Base-by-base conservation (phyloP, 1,139 yeast genomes). In the Hemisphaericaspora xylofermentans region DNA sequence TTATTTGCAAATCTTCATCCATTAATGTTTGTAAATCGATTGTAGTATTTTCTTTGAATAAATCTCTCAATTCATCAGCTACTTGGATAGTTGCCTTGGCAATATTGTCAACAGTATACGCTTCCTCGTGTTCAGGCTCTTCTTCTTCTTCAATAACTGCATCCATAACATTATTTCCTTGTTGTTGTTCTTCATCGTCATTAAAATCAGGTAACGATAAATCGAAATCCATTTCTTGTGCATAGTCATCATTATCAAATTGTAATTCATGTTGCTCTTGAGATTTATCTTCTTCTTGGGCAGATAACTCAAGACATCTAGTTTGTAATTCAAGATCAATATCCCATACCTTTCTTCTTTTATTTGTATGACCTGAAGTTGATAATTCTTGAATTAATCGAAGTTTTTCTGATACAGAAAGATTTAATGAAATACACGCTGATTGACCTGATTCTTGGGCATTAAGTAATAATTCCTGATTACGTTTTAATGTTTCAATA, bases 51-150 rank as follows among this genome's bases (percentile, higher is more conserved):
- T 42, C 40, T 5, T 37, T 45, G 38, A 76, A 64, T 21, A 66
- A 54, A 2, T 57, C 56, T 47, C 80, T 67, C 34, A 84, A 60
- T 14, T 73, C 71, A 8, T 60, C 60, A 0, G 88, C 88, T 33
- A 85, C 71, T 48, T 78, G 76, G 5, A 69, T 63, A 0, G 89
- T 80, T 3, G 81, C 65, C 49, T 71, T 68, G 7, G 50, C 56
- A 1, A 52, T 48, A 40, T 54, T 53, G 43, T 44, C 8, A 43
- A 34, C 14, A 32, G 48, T 25, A 44, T 44, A 14, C 25, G 34
- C 35, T 15, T 48, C 54, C 1, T 34, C 42, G 10, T 49, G 56
- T 15, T 48, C n/a, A 12, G 6, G 54, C 14, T 42, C 52, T 13
- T 43, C 50, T 7, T 48, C 48, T 12, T 49, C 54, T 26, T 44